Evolutionary conservation across 2,329 filamentous ascomycete species (phyloP).

Genomic region (Colletotrichum truncatum): DNA sequence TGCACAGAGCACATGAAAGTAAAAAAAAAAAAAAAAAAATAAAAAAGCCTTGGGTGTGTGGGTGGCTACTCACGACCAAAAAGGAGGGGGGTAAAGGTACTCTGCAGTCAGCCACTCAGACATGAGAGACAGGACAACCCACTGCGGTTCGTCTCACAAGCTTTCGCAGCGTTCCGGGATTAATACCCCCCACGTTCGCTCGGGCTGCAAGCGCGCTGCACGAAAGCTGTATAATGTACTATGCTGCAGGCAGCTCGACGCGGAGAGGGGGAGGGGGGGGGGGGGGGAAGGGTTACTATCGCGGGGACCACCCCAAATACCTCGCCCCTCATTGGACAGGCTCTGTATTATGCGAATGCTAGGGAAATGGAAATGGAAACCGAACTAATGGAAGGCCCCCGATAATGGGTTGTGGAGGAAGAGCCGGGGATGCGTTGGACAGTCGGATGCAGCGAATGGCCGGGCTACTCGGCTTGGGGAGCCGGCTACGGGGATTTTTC

Average conservation of each 20-base stretch:
- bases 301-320: background rate
- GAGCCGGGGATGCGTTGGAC: background rate
- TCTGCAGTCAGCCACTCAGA: background rate
- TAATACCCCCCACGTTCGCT: conserved; percentile 17
- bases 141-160: conserved; percentile 23
- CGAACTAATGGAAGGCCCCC: conserved; percentile 27
- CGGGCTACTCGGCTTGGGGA: conserved; percentile 16
- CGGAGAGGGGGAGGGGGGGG: no score
- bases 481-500: background rate
- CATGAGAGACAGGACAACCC: background rate
- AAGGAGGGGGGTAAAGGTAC: background rate
- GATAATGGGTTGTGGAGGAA: conserved; percentile 25
- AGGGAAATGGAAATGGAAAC: conserved; percentile 30
- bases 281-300: background rate
- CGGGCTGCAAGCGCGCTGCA: conserved; percentile 16
- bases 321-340: conserved; percentile 13
- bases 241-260: conserved; percentile 10
- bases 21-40: background rate
- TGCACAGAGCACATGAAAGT: background rate
- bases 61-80: background rate
- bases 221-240: background rate
- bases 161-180: conserved; percentile 15
- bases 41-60: no score
- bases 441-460: background rate
- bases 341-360: conserved; percentile 27